These are phyloP conservation scores for Phytophthora sp. DNA, from an alignment of 352 stramenopile genomes.

Conservation along the genomic window DNA sequence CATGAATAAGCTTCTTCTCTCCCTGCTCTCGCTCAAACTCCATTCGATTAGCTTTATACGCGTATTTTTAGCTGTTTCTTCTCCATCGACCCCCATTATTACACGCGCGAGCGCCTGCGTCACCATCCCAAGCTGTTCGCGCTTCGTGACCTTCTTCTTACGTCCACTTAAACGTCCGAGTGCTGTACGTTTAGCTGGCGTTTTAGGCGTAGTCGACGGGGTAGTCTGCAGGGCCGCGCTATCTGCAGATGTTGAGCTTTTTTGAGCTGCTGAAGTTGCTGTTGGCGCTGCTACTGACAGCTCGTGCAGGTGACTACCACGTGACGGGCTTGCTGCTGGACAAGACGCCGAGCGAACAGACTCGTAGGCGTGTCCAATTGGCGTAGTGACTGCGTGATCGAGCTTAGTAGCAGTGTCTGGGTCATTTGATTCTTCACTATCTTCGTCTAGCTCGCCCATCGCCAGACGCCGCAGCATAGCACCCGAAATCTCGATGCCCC, in stretches of 20 bases:
- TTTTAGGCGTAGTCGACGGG: not conserved
- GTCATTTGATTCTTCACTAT: not conserved
- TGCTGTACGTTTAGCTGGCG: not conserved
- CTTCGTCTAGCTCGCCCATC: constrained; percentile 11
- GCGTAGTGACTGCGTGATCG: no score
- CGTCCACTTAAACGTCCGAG: not conserved
- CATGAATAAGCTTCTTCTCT: not conserved
- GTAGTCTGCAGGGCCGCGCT: no score
- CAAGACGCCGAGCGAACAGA: no score
- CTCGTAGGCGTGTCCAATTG: no score
- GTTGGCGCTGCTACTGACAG: no score
- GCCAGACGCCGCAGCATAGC: constrained; percentile 4
- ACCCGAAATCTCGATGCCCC: constrained; percentile 8
- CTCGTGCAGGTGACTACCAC: no score
- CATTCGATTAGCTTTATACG: not conserved
- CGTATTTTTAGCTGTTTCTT: not conserved
- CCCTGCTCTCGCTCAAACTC: not conserved
- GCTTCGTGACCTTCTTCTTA: not conserved
- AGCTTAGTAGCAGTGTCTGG: no score
- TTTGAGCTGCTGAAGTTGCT: no score
- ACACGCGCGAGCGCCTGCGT: not conserved
- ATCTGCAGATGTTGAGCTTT: no score
- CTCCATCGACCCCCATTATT: not conserved
- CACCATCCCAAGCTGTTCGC: not conserved
- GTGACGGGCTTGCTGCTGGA: no score